Percentiles rank a stretch among this genome's conserved stretches.
These are phyloP conservation scores for Didymellaceae sp. DNA, from an alignment of 2,329 filamentous ascomycete genomes.

Conservation along the genomic window DNA sequence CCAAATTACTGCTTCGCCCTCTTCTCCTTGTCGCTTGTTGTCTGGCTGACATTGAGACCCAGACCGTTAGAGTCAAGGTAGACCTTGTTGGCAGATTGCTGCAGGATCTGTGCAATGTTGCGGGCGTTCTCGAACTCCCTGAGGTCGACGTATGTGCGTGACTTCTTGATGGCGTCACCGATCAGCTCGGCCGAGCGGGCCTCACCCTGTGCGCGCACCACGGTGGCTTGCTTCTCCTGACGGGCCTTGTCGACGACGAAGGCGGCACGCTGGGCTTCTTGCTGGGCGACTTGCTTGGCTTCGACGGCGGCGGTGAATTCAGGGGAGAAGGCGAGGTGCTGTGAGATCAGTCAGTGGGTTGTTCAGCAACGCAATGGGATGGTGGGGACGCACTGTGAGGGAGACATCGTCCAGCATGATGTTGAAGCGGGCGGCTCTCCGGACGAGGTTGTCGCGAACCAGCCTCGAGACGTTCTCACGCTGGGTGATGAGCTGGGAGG, in stretches of 20 bases:
- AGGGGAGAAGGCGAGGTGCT: slow-evolving; percentile 73
- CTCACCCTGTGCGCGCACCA: slow-evolving; percentile 98
- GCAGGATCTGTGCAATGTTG: slow-evolving; percentile 83
- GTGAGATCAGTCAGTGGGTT: slow-evolving; percentile 29
- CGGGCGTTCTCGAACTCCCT: slow-evolving; percentile 98
- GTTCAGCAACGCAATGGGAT: neutral
- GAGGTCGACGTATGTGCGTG: slow-evolving; percentile 92
- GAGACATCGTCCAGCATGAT: slow-evolving; percentile 98
- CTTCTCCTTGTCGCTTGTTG: slow-evolving; percentile 48
- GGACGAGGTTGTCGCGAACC: slow-evolving; percentile 90
- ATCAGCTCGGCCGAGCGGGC: slow-evolving; percentile 97
- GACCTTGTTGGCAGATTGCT: slow-evolving; percentile 91
- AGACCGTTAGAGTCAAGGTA: slow-evolving; percentile 91
- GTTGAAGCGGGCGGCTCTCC: slow-evolving; percentile 93
- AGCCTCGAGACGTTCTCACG: slow-evolving; percentile 93
- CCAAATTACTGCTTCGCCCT: slow-evolving; percentile 35
- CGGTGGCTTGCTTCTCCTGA: slow-evolving; percentile 99
- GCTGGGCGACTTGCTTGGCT: slow-evolving; percentile 74
- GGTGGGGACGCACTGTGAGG: slow-evolving; percentile 71
- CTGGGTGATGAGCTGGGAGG: slow-evolving; percentile 97
- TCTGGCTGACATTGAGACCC: slow-evolving; percentile 79
- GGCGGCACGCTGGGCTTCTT: slow-evolving; percentile 95
- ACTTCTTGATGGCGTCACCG: slow-evolving; percentile 99
- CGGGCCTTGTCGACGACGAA: slow-evolving; percentile 99
- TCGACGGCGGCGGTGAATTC: slow-evolving; percentile 73